Conservation (phyloP, 2,329 filamentous ascomycete species). For the Colletotrichum higginsianum region DNA sequence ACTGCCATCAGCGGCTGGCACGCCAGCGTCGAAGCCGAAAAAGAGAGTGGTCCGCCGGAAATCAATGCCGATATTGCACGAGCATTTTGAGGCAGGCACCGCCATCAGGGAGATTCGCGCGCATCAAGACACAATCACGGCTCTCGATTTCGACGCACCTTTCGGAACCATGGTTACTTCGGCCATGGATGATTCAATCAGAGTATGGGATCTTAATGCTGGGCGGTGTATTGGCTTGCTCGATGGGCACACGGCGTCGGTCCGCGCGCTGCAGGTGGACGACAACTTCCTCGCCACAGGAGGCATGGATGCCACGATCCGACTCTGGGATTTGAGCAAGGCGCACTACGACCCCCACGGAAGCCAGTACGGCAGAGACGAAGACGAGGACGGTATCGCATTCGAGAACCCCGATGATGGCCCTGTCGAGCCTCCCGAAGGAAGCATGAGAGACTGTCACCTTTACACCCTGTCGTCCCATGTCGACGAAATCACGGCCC, state of each 20-base stretch:
- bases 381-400: constrained; percentile 76
- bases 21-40: constrained; percentile 66
- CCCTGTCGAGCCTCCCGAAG: constrained; percentile 78
- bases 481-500: constrained; percentile 92
- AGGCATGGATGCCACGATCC: constrained; percentile 93
- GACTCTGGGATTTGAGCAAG: constrained; percentile 93
- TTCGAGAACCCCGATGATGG: constrained; percentile 81
- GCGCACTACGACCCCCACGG: constrained; percentile 85
- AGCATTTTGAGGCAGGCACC: constrained; percentile 92
- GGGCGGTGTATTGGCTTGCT: constrained; percentile 92
- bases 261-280: constrained; percentile 91
- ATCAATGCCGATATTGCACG: constrained; percentile 95
- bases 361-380: constrained; percentile 71
- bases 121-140: constrained; percentile 89
- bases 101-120: constrained; percentile 90
- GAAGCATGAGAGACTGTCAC: constrained; percentile 90
- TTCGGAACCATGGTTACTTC: constrained; percentile 96
- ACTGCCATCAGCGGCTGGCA: constrained; percentile 72
- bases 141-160: constrained; percentile 96
- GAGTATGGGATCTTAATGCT: constrained; percentile 96
- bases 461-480: constrained; percentile 92
- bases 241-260: constrained; percentile 95
- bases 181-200: constrained; percentile 91
- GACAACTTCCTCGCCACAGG: constrained; percentile 97
- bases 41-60: constrained; percentile 76